These are phyloP conservation scores for Glycine soja DNA, from an alignment of 306 rosid species.

Conservation along the genomic window DNA sequence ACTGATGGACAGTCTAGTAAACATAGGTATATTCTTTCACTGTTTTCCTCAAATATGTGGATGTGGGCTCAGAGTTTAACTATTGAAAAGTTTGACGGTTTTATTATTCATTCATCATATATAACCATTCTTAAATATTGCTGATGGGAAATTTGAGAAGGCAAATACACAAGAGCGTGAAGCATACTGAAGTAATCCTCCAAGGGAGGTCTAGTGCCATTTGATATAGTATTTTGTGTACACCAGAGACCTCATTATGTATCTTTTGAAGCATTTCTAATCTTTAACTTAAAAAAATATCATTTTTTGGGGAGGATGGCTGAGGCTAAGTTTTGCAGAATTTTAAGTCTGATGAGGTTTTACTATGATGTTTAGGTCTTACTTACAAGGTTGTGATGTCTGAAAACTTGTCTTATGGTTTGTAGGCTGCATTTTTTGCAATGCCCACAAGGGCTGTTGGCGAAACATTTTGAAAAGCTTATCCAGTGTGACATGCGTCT, in stretches of 20 bases:
- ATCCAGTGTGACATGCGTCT: conserved; percentile 86
- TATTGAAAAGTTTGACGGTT: background rate
- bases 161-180: background rate
- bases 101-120: background rate
- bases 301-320: background rate
- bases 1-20: conserved; percentile 77
- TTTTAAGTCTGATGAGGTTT: background rate
- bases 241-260: background rate
- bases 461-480: conserved; percentile 91
- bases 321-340: background rate
- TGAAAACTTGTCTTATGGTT: conserved; percentile 39
- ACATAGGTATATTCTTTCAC: conserved; percentile 60
- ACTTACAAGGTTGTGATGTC: conserved; percentile 17
- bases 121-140: background rate
- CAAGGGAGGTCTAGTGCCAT: conserved; percentile 5
- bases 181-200: background rate
- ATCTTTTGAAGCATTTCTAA: conserved; percentile 18
- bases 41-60: conserved; percentile 34
- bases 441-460: conserved; percentile 81
- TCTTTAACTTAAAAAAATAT: background rate
- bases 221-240: conserved; percentile 17
- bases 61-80: conserved; percentile 14
- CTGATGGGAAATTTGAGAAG: conserved; percentile 4
- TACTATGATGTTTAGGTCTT: background rate
- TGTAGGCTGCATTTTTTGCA: conserved; percentile 85